Evolutionary conservation across 2,329 filamentous ascomycete species (phyloP).

Genomic region (Epichloe coenophiala): DNA sequence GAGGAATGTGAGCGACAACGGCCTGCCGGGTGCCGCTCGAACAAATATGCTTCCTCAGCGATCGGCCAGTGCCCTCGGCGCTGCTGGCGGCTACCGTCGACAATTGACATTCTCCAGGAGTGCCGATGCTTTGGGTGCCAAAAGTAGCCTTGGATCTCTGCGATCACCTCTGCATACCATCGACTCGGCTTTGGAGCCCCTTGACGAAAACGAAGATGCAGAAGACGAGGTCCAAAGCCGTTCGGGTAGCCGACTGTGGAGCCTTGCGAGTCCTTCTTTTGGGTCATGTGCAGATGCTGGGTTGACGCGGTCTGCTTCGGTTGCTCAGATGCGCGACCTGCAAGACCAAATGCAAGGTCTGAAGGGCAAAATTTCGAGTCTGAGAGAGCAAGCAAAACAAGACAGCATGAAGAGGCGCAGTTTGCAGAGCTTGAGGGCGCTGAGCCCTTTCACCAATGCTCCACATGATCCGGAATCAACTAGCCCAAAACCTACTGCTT

Average conservation of each 20-base stretch:
- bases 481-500: constrained; percentile 8
- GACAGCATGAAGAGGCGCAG: constrained; percentile 69
- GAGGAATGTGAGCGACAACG: constrained; percentile 21
- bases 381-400: constrained; percentile 66
- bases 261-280: constrained; percentile 32
- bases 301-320: constrained; percentile 54
- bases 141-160: constrained; percentile 13
- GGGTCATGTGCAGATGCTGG: constrained; percentile 30
- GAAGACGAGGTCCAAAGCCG: constrained; percentile 14
- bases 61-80: constrained; percentile 50
- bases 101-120: constrained; percentile 30
- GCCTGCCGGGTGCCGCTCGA: constrained; percentile 16
- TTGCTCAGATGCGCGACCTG: constrained; percentile 57
- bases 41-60: constrained; percentile 30
- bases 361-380: constrained; percentile 68
- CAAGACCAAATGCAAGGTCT: constrained; percentile 78
- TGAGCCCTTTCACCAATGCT: constrained; percentile 68
- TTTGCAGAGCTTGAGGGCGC: constrained; percentile 58
- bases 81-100: constrained; percentile 44
- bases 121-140: constrained; percentile 25
- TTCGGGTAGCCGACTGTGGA: constrained; percentile 20
- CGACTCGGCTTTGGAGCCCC: constrained; percentile 34
- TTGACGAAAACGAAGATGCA: constrained; percentile 35
- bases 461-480: constrained; percentile 18
- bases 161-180: constrained; percentile 25